Evolutionary conservation across 1,284 basidiomycete genomes (phyloP).

Genomic region (Meripilus lineatus): DNA sequence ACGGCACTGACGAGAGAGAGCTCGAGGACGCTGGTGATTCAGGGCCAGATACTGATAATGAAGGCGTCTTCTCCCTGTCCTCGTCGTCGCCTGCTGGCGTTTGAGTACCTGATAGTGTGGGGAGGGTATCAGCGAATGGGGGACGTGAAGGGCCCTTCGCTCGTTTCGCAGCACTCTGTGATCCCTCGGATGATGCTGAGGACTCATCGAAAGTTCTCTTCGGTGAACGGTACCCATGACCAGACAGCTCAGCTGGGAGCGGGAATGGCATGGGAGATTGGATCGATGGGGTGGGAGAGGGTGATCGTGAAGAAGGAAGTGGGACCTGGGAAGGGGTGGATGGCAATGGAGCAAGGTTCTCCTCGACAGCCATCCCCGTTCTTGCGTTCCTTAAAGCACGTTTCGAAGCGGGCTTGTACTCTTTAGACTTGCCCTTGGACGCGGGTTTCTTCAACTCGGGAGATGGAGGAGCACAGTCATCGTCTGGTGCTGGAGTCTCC

Average conservation of each 20-base stretch:
- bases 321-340: constrained; percentile 33
- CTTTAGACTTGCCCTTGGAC: constrained; percentile 22
- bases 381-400: constrained; percentile 1
- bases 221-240: constrained; percentile 41
- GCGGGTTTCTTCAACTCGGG: constrained; percentile 22
- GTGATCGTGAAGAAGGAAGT: constrained; percentile 41
- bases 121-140: constrained; percentile 17
- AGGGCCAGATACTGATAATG: constrained; percentile 38
- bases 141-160: constrained; percentile 28
- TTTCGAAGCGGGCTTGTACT: constrained; percentile 16
- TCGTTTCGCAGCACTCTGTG: constrained; percentile 40
- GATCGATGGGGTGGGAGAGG: constrained; percentile 33
- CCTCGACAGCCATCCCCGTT: constrained; percentile 2
- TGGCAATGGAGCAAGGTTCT: constrained; percentile 14
- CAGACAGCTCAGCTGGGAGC: constrained; percentile 11
- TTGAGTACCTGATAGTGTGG: constrained; percentile 5
- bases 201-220: constrained; percentile 69
- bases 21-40: constrained; percentile 33
- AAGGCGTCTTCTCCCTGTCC: constrained; percentile 38
- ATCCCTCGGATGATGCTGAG: constrained; percentile 38
- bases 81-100: constrained; percentile 25
- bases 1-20: constrained; percentile 37
- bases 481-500: constrained; percentile 40
- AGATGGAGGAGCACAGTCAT: constrained; percentile 15
- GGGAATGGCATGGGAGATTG: neutral